phyloP scores from a whole-genome alignment of 2,329 filamentous ascomycete genomes.

The Claviceps maximensis region DNA sequence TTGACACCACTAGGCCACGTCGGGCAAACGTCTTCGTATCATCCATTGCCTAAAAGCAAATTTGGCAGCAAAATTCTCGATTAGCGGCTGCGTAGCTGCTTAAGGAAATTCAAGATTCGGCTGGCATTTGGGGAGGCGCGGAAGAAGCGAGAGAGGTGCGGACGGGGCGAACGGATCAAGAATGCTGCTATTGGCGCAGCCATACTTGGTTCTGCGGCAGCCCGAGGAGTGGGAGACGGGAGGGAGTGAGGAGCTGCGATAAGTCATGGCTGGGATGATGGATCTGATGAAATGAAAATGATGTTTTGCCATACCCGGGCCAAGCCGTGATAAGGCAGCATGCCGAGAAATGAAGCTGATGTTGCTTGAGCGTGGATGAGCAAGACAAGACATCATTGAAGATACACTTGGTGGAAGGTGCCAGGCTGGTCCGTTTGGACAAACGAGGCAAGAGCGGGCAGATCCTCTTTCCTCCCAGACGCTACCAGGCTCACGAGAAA shows the following conservation, averaged over 20 bases:
- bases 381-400: not conserved
- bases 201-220: not conserved
- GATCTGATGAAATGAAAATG: not conserved
- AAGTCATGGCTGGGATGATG: not conserved
- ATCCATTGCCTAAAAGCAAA: not conserved
- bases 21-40: not conserved
- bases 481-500: not conserved
- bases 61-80: not conserved
- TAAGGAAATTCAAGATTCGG: not conserved
- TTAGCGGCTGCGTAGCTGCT: not conserved
- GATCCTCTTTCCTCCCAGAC: not conserved
- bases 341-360: slow-evolving; percentile 4
- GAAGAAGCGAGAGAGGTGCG: not conserved
- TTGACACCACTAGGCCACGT: slow-evolving; percentile 1
- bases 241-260: not conserved
- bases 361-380: not conserved
- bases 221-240: not conserved
- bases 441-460: slow-evolving; percentile 1
- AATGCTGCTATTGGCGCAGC: slow-evolving; percentile 2
- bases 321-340: slow-evolving; percentile 3
- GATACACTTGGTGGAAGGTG: not conserved
- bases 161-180: not conserved
- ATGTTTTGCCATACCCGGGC: not conserved
- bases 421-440: not conserved
- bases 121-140: not conserved